A percentile compares a stretch with the other conserved stretches of the same genome.
These are phyloP conservation scores for Pseudogymnoascus sp. DNA, from an alignment of 2,329 filamentous ascomycete genomes.

Conservation along the genomic window DNA sequence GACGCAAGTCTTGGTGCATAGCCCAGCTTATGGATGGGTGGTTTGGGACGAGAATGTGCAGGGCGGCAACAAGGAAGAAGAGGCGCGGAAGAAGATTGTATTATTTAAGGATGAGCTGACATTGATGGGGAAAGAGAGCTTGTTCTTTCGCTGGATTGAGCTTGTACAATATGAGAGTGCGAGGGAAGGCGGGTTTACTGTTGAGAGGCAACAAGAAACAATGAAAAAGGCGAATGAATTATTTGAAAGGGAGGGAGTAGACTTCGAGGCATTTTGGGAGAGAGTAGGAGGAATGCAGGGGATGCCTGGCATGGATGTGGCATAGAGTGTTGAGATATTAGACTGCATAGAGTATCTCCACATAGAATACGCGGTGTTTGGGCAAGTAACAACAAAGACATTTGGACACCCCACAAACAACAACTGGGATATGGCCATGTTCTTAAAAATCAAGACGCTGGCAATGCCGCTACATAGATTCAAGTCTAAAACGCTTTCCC, in stretches of 20 bases:
- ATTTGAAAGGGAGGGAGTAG: conserved; percentile 65
- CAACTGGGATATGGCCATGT: background rate
- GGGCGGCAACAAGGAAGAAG: conserved; percentile 42
- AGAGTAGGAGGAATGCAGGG: conserved; percentile 56
- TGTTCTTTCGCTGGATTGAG: conserved; percentile 92
- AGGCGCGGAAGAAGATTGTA: conserved; percentile 65
- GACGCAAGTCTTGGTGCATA: conserved; percentile 60
- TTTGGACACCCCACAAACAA: background rate
- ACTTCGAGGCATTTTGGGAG: conserved; percentile 74
- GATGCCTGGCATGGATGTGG: conserved; percentile 40
- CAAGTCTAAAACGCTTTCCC: conserved; percentile 8
- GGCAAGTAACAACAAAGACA: background rate
- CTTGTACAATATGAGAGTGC: conserved; percentile 81
- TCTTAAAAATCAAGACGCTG: conserved; percentile 7
- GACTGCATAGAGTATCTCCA: background rate
- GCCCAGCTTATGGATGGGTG: conserved; percentile 62
- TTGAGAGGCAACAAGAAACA: conserved; percentile 61
- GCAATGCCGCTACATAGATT: conserved; percentile 9
- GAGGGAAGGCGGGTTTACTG: conserved; percentile 67
- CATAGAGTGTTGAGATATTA: background rate
- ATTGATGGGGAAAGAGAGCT: conserved; percentile 69
- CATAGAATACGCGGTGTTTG: background rate
- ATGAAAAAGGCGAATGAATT: conserved; percentile 66
- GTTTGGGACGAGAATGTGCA: conserved; percentile 52
- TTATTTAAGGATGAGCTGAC: conserved; percentile 69